Evolutionary conservation across 306 rosid species (phyloP).

Genomic region (Corylus heterophylla): DNA sequence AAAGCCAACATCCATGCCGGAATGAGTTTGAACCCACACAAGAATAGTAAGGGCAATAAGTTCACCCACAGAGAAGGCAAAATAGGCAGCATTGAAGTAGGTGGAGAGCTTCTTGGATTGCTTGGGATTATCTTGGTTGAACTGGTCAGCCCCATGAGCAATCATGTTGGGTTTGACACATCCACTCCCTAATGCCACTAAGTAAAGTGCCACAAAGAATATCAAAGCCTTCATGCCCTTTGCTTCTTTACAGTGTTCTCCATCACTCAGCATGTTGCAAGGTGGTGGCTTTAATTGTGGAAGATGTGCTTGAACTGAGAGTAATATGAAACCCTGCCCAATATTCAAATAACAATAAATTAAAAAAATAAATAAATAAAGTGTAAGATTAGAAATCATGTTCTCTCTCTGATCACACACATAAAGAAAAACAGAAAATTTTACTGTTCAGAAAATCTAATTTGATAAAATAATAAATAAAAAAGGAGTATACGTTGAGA

Average conservation of each 20-base stretch:
- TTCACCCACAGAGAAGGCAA: conserved; percentile 86
- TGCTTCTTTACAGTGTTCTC: conserved; percentile 64
- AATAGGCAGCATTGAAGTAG: conserved; percentile 88
- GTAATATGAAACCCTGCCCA: conserved; percentile 75
- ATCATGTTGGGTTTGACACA: conserved; percentile 96
- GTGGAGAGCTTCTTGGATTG: conserved; percentile 67
- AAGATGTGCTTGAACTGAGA: conserved; percentile 94
- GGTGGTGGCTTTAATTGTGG: conserved; percentile 79
- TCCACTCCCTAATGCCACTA: conserved; percentile 95
- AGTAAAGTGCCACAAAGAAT: conserved; percentile 77
- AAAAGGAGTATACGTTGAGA: no score
- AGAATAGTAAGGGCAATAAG: conserved; percentile 82
- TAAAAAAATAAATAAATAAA: no score
- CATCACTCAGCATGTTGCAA: conserved; percentile 43
- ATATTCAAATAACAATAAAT: neutral
- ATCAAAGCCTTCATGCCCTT: conserved; percentile 70
- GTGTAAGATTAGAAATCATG: neutral
- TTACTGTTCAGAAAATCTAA: neutral
- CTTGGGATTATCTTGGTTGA: conserved; percentile 43
- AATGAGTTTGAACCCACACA: conserved; percentile 96
- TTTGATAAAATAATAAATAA: no score
- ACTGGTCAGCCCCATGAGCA: conserved; percentile 94
- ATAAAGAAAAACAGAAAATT: no score
- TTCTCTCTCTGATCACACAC: no score
- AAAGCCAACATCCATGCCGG: conserved; percentile 96